These are phyloP conservation scores for Endothia cerciana DNA, from an alignment of 2,329 filamentous ascomycete genomes.

Conservation along the genomic window DNA sequence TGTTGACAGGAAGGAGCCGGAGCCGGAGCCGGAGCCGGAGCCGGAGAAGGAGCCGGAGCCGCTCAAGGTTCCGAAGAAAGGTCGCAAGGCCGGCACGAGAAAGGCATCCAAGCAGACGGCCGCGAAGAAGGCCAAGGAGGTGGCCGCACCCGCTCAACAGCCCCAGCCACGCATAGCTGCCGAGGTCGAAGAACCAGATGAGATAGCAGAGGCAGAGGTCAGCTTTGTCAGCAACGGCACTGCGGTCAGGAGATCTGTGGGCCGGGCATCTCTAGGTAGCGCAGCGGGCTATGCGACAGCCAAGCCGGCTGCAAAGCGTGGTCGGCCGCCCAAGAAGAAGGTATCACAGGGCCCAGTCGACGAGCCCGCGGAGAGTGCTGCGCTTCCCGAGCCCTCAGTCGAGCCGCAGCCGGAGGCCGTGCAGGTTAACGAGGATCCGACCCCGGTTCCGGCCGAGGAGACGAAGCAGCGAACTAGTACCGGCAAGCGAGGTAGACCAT, in stretches of 20 bases:
- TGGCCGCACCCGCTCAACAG: conserved; percentile 23
- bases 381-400: not conserved
- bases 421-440: conserved; percentile 29
- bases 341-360: conserved; percentile 29
- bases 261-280: conserved; percentile 14
- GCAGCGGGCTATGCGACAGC: conserved; percentile 13
- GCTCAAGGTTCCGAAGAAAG: conserved; percentile 57
- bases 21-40: conserved; percentile 36
- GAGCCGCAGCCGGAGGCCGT: conserved; percentile 31
- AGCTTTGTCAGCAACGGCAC: conserved; percentile 49
- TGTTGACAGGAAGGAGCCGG: conserved; percentile 34
- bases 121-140: conserved; percentile 50
- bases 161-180: conserved; percentile 31
- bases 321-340: conserved; percentile 20
- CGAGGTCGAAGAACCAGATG: conserved; percentile 35
- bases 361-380: not conserved
- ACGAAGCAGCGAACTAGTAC: conserved; percentile 24
- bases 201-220: conserved; percentile 41
- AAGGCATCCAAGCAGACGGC: conserved; percentile 54
- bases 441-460: conserved; percentile 30
- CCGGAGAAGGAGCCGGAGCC: conserved; percentile 33
- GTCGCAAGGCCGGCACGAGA: conserved; percentile 54
- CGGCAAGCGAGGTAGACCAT: conserved; percentile 39
- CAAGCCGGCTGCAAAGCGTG: conserved; percentile 26
- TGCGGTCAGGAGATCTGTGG: conserved; percentile 42